Evolutionary conservation across 345 rosid genomes (phyloP).

Genomic region (Litchi chinensis): DNA sequence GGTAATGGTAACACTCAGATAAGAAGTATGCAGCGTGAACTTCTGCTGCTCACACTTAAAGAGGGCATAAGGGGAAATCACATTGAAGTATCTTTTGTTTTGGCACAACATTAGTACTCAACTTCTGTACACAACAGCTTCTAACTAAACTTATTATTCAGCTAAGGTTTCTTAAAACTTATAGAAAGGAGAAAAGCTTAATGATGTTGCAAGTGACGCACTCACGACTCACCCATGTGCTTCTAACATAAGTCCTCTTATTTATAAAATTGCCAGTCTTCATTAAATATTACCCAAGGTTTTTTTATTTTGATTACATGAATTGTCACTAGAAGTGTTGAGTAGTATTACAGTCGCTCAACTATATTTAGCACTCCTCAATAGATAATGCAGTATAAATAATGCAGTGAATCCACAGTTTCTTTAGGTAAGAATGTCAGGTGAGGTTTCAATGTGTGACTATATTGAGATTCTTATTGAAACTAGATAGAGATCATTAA

Average conservation of each 20-base stretch:
- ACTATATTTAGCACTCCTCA: neutral
- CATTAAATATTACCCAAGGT: neutral
- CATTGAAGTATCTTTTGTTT: neutral
- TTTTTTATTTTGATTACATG: too few species aligned
- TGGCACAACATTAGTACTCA: neutral
- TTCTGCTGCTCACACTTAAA: neutral
- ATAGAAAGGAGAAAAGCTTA: neutral
- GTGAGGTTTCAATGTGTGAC: neutral
- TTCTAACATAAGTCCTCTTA: neutral
- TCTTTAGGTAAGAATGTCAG: neutral
- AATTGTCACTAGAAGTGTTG: too few species aligned
- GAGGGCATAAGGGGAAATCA: neutral
- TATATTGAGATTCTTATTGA: neutral
- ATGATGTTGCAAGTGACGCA: neutral
- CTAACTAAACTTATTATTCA: slow-evolving; percentile 2
- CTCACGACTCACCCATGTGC: neutral
- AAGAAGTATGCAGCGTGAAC: neutral
- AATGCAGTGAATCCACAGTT: neutral
- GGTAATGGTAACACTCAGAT: neutral
- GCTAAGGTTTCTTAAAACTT: neutral
- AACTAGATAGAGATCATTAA: neutral
- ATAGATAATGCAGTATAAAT: too few species aligned
- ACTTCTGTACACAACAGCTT: neutral
- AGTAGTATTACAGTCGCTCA: neutral
- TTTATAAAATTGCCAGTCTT: neutral